Base-by-base conservation (phyloP, 2,329 filamentous ascomycete genomes). In the Xylariaceae sp. region DNA sequence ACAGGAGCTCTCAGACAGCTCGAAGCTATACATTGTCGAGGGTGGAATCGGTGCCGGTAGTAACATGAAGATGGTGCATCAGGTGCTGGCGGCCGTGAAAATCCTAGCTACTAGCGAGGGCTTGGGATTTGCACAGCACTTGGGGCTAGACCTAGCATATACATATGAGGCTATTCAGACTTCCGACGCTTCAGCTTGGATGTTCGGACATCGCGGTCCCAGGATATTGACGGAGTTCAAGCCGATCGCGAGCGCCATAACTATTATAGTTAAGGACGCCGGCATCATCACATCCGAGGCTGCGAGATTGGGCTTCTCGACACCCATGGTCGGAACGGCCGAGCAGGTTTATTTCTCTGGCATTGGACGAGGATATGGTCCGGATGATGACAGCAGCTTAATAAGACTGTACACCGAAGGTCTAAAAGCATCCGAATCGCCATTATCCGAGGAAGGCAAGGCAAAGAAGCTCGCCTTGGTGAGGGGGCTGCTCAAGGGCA, bases 261-360 rank as follows among this genome's bases (percentile, higher is more conserved):
- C 79, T 26, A 87, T 87, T 62, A 86, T 87, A 59, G 63, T 84
- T 31, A 87, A 87, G 73, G 84, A 87, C 69, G 75, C 78, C 67
- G 79, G 82, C 46, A 90, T 90, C 72, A 88, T 90, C 69, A 90
- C 87, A 1, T 82, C 84, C 23, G 86, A 85, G 56, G 86, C 86
- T 1, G 77, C 86, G 17, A 75, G 82, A 37, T 73, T 77, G 51
- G 76, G 77, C 24, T 89, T 88, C 69, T 80, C 85, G 0, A 81
- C 81, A 1, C 85, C 85, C 0, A 81, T 91, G 67, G 83, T 82
- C 53, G 81, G 80, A 33, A 78, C 80, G 0, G 86, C 87, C 9
- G 87, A 90, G 72, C 86, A 89, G 70, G 78, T 83, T 24, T 89
- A 88, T 68, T 80, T 88, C 53, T 73, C 82, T 24, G 85, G 80